These are phyloP conservation scores for Musa itinerans DNA, from an alignment of 176 grass and related monocot species.

Conservation along the genomic window DNA sequence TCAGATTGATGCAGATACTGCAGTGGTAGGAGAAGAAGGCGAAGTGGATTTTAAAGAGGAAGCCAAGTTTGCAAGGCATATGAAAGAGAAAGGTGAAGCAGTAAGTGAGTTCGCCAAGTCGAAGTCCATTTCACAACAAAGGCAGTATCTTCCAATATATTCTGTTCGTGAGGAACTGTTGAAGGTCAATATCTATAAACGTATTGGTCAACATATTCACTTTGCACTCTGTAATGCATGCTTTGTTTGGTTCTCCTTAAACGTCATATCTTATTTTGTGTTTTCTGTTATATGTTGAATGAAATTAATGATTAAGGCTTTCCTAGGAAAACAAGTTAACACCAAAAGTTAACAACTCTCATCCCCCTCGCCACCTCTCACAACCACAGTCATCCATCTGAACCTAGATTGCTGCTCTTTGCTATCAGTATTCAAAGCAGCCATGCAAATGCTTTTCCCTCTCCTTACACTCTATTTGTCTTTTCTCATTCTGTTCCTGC, in stretches of 20 bases:
- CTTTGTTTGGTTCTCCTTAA: neutral
- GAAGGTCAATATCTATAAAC: slow-evolving; percentile 45
- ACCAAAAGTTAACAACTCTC: neutral
- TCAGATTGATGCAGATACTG: slow-evolving; percentile 96
- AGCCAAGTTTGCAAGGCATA: slow-evolving; percentile 85
- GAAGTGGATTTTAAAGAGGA: slow-evolving; percentile 97
- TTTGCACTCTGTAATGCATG: neutral
- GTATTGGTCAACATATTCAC: slow-evolving; percentile 9
- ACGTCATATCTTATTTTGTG: neutral
- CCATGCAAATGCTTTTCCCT: too few relatives aligned
- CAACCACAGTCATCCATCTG: neutral
- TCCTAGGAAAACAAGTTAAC: neutral
- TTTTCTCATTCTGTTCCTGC: too few relatives aligned
- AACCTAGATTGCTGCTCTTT: too few relatives aligned
- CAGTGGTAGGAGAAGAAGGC: slow-evolving; percentile 82
- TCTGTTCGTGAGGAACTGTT: slow-evolving; percentile 85
- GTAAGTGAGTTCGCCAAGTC: slow-evolving; percentile 97
- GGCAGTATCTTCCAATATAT: slow-evolving; percentile 98
- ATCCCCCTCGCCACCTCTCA: neutral
- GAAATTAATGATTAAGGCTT: neutral
- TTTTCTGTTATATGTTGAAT: neutral
- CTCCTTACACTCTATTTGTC: too few relatives aligned
- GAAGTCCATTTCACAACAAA: slow-evolving; percentile 93
- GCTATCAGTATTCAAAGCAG: too few relatives aligned
- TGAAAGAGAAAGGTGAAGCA: slow-evolving; percentile 83